Base-by-base conservation (phyloP, 2,329 filamentous ascomycete species). In the Fusarium clavum region DNA sequence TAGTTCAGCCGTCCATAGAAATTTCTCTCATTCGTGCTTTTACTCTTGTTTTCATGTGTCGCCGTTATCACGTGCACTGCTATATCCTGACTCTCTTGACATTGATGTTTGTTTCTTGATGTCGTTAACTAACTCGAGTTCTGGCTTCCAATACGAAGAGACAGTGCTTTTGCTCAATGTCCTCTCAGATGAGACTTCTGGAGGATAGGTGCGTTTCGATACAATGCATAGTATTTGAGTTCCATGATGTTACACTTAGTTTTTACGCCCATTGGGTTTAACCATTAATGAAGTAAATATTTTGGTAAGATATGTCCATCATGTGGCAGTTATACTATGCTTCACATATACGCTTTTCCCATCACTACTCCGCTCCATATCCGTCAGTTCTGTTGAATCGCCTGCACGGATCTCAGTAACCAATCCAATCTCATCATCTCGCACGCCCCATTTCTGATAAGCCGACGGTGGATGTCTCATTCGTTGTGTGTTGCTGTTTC, bases 381-480 rank as follows among this genome's bases (percentile, higher is more conserved):
- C 54, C 11, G 34, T 22, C 25, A 57, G 24, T 27, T 57, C 54
- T 13, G 45, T 57, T 12, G 51, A 55, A 14, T 60, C 52, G 4
- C 54, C 54, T 14, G 14, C 54, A 8, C 61, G 61, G 25, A 64
- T 59, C 3, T 64, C 52, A 4, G 61, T 64, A 2, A 64, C 61
- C 11, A 64, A 32, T 12, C 46, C 60, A 6, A 64, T 64, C 16
- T 64, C 61, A 13, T 64, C 61, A 14, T 64, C 61, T 13, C 60
- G 18, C 0, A 64, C 27, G 1, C 61, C 61, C 61, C 60, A 64
- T 51, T 64, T 64, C 24, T 55, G 32, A 16, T 64, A 64, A 0
- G 60, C 48, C 0, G 61, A 64, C 6, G 53, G 52, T 6, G 52
- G 32, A 7, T 14, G 40, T 16, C 55, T 46, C 12, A 13, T 20